phyloP scores from a whole-genome alignment of 495 filamentous ascomycete genomes.

The Clavariopsis aquatica region DNA sequence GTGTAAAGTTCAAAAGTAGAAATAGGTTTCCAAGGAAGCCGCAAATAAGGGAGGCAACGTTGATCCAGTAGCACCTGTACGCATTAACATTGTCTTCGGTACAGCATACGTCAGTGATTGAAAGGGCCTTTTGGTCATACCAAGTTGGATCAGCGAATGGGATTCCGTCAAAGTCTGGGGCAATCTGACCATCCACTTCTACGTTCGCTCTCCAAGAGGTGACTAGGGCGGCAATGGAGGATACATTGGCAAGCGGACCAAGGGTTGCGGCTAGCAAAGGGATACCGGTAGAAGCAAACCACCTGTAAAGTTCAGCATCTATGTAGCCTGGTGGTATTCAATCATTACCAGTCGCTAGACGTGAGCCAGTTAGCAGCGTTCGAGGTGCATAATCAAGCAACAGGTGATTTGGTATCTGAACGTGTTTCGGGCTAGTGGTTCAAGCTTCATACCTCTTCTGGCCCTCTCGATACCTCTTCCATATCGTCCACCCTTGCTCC shows the following conservation, averaged over 20 bases:
- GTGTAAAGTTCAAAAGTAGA: slow-evolving; percentile 82
- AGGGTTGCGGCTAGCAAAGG: slow-evolving; percentile 71
- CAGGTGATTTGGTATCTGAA: not conserved
- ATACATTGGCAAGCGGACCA: slow-evolving; percentile 72
- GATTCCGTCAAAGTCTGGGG: slow-evolving; percentile 47
- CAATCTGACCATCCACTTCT: slow-evolving; percentile 44
- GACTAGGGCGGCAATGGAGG: slow-evolving; percentile 73
- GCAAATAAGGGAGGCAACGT: slow-evolving; percentile 64
- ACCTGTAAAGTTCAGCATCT: slow-evolving; percentile 49
- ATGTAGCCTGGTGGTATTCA: not conserved
- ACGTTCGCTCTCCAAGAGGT: slow-evolving; percentile 60
- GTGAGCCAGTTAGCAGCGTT: not conserved
- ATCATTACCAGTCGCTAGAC: not conserved
- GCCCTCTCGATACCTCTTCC: slow-evolving; percentile 19
- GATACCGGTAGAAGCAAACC: slow-evolving; percentile 76
- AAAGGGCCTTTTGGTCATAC: too few species aligned
- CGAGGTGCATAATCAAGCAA: not conserved
- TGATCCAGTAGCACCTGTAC: slow-evolving; percentile 51
- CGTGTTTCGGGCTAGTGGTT: not conserved
- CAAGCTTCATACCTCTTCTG: slow-evolving; percentile 23
- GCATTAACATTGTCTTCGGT: not conserved
- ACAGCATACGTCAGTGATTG: too few species aligned
- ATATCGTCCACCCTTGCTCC: slow-evolving; percentile 8
- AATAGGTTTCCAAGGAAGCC: slow-evolving; percentile 72
- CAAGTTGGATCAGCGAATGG: slow-evolving; percentile 48